These are phyloP conservation scores for Ambrosia artemisiifolia DNA, from an alignment of 129 eudicot genomes.

Conservation along the genomic window DNA sequence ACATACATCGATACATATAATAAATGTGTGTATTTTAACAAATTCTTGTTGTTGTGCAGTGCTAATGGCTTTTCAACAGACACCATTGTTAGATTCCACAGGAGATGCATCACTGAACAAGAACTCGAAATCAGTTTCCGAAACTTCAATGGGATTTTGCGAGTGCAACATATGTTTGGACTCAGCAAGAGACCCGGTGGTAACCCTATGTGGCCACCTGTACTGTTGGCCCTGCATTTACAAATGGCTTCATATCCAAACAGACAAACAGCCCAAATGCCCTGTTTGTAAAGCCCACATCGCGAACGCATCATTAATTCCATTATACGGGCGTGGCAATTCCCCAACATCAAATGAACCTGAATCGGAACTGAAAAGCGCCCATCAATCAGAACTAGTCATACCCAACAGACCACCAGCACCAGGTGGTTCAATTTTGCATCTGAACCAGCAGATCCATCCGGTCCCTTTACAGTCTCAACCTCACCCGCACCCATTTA, in stretches of 20 bases:
- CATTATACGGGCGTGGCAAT: slow-evolving; percentile 72
- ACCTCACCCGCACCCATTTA: slow-evolving; percentile 40
- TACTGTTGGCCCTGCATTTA: slow-evolving; percentile 96
- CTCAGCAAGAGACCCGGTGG: slow-evolving; percentile 78
- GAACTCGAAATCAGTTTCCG: slow-evolving; percentile 37
- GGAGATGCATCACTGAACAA: slow-evolving; percentile 38
- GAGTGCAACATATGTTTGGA: slow-evolving; percentile 91
- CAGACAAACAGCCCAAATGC: slow-evolving; percentile 53
- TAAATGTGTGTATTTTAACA: neutral
- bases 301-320: slow-evolving; percentile 63
- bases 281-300: slow-evolving; percentile 80
- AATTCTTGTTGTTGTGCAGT: slow-evolving; percentile 13
- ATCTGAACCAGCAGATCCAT: slow-evolving; percentile 38
- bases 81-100: slow-evolving; percentile 29
- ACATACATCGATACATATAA: neutral
- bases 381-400: slow-evolving; percentile 30
- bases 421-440: slow-evolving; percentile 28
- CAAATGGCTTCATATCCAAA: slow-evolving; percentile 75
- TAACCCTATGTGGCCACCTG: slow-evolving; percentile 90
- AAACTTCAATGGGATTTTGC: slow-evolving; percentile 49
- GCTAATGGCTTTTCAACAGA: slow-evolving; percentile 53
- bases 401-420: slow-evolving; percentile 74
- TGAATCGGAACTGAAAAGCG: slow-evolving; percentile 26
- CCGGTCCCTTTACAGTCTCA: slow-evolving; percentile 41
- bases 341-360: slow-evolving; percentile 31